A percentile compares a stretch with the other conserved stretches of the same genome.
Evolutionary conservation across 2,329 filamentous ascomycete species (phyloP).

Genomic region (Fusarium tupiense): DNA sequence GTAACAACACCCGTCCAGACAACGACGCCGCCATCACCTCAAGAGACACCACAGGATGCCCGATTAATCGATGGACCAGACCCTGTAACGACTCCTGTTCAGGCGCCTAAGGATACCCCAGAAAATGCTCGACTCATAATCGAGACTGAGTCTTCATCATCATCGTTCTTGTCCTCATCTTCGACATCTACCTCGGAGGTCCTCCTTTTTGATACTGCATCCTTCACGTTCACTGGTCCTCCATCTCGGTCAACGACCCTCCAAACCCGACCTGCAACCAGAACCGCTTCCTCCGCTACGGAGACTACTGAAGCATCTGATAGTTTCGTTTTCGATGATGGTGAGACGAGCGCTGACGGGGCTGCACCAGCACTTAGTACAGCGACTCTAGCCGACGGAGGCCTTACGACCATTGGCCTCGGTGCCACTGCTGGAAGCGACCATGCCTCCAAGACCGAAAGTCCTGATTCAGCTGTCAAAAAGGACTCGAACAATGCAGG

Average conservation of each 20-base stretch:
- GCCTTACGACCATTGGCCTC: conserved; percentile 33
- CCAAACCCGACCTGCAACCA: conserved; percentile 26
- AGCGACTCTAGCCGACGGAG: conserved; percentile 32
- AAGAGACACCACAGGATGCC: conserved; percentile 13
- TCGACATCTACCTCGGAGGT: conserved; percentile 18
- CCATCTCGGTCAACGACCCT: conserved; percentile 32
- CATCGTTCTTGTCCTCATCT: background rate
- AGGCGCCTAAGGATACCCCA: background rate
- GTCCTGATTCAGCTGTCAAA: conserved; percentile 16
- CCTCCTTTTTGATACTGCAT: conserved; percentile 31
- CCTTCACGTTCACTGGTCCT: conserved; percentile 29
- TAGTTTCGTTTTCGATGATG: conserved; percentile 5
- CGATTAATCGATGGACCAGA: conserved; percentile 7
- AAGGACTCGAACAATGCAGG: conserved; percentile 18
- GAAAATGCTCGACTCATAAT: conserved; percentile 18
- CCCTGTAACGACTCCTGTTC: background rate
- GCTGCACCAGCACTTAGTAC: conserved; percentile 29
- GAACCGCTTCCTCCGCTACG: conserved; percentile 25
- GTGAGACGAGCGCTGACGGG: conserved; percentile 27
- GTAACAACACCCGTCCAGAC: conserved; percentile 1
- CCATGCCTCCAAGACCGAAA: conserved; percentile 27
- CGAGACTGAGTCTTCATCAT: conserved; percentile 2
- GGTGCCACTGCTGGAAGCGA: conserved; percentile 35
- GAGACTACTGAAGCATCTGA: conserved; percentile 31
- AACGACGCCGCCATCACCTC: conserved; percentile 3